Percentiles rank a stretch among this genome's conserved stretches.
These are phyloP conservation scores for Balakata baccata DNA, from an alignment of 345 rosid species.

Conservation along the genomic window DNA sequence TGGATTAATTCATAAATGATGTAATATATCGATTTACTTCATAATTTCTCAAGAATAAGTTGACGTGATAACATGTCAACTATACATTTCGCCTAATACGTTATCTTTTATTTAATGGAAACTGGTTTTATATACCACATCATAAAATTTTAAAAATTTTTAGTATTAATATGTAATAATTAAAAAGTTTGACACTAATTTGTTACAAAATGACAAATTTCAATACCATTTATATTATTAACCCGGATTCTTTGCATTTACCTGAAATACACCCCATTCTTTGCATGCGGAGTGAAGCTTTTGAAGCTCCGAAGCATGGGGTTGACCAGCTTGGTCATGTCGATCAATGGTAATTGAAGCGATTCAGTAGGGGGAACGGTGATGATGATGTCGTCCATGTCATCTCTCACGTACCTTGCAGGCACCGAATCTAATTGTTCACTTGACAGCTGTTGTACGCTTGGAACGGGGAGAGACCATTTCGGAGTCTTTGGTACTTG, in stretches of 20 bases:
- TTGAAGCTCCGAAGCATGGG: slow-evolving; percentile 22
- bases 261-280: slow-evolving; percentile 37
- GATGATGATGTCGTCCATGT: not conserved
- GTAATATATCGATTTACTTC: no score
- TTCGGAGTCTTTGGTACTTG: not conserved
- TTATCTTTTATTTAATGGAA: no score
- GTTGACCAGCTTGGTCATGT: slow-evolving; percentile 28
- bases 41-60: no score
- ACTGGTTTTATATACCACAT: no score
- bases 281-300: slow-evolving; percentile 31
- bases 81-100: no score
- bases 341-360: slow-evolving; percentile 27
- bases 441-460: slow-evolving; percentile 31
- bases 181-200: no score
- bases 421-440: slow-evolving; percentile 23
- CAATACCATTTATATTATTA: no score
- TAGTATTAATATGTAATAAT: no score
- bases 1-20: no score
- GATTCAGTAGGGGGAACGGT: not conserved
- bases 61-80: no score
- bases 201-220: no score
- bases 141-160: not conserved
- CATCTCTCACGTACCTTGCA: slow-evolving; percentile 24
- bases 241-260: not conserved
- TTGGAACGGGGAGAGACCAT: slow-evolving; percentile 30